Conservation (phyloP, 1,284 basidiomycete genomes). For the Ganoderma lucidum region DNA sequence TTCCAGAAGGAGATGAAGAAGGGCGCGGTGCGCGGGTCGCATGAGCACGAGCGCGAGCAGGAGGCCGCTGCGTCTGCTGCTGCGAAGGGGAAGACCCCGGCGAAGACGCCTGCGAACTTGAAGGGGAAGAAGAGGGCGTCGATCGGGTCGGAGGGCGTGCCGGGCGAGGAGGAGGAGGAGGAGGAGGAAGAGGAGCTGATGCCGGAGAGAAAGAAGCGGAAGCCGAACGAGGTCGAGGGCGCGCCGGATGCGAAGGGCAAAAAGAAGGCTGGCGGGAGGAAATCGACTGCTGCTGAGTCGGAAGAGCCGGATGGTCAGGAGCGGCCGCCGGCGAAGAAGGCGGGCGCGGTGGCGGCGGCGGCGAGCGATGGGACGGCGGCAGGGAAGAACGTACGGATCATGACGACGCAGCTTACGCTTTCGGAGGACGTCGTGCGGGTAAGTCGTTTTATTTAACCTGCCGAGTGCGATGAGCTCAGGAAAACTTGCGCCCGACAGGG, state of each 20-base stretch:
- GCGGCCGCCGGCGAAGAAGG: slow-evolving; percentile 28
- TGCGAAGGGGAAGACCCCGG: slow-evolving; percentile 34
- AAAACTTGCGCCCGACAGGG: slow-evolving; percentile 47
- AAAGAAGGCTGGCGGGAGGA: slow-evolving; percentile 32
- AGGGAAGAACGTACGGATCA: slow-evolving; percentile 48
- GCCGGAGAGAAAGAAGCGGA: slow-evolving; percentile 45
- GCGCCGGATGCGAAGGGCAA: slow-evolving; percentile 33
- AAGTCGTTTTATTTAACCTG: slow-evolving; percentile 26
- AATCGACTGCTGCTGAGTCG: slow-evolving; percentile 14
- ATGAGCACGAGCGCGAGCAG: slow-evolving; percentile 41
- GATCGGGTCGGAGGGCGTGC: slow-evolving; percentile 29
- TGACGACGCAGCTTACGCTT: slow-evolving; percentile 69
- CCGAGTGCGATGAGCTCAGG: background rate
- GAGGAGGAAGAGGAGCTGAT: slow-evolving; percentile 35
- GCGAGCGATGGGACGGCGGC: slow-evolving; percentile 13
- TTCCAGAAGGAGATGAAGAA: slow-evolving; percentile 72
- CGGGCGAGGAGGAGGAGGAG: slow-evolving; percentile 37
- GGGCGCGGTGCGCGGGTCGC: slow-evolving; percentile 42
- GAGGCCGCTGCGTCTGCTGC: slow-evolving; percentile 12
- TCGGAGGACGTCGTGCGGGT: slow-evolving; percentile 65
- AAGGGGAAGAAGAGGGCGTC: slow-evolving; percentile 43
- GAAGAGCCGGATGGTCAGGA: slow-evolving; percentile 30
- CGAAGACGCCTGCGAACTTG: slow-evolving; percentile 14
- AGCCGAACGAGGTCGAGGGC: slow-evolving; percentile 32
- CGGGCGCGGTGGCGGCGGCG: slow-evolving; percentile 18